phyloP scores from a whole-genome alignment of 2,329 filamentous ascomycete species.

The Colletotrichum trifolii region DNA sequence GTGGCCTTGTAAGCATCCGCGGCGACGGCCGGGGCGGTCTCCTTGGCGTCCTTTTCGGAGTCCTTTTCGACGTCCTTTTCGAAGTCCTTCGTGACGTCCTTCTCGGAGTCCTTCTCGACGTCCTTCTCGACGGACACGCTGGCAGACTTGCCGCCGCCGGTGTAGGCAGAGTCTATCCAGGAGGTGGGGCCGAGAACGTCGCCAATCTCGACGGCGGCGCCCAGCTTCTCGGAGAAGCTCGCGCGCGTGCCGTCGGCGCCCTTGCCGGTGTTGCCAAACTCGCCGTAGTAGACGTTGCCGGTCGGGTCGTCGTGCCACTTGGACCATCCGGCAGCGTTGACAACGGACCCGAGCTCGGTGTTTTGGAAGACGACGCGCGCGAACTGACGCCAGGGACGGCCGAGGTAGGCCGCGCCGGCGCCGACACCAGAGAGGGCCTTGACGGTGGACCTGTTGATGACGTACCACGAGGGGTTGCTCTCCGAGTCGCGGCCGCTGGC shows the following conservation, averaged over 20 bases:
- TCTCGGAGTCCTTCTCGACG: no score
- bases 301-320: conserved; percentile 64
- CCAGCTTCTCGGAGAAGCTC: conserved; percentile 51
- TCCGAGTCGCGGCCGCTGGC: conserved; percentile 54
- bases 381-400: conserved; percentile 59
- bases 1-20: conserved; percentile 11
- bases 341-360: conserved; percentile 63
- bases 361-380: conserved; percentile 61
- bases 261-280: conserved; percentile 68
- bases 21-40: background rate
- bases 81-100: no score
- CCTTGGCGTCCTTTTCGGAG: background rate
- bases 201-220: conserved; percentile 47
- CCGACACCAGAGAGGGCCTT: conserved; percentile 51
- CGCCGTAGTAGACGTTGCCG: conserved; percentile 64
- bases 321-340: conserved; percentile 70
- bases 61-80: no score
- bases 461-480: conserved; percentile 54
- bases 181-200: conserved; percentile 44
- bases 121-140: background rate
- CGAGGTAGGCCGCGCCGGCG: conserved; percentile 56
- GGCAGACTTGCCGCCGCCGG: conserved; percentile 11
- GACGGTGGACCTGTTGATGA: conserved; percentile 57
- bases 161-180: conserved; percentile 40
- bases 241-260: conserved; percentile 66